Conservation (phyloP, 306 rosid species). For the Ammopiptanthus mongolicus region DNA sequence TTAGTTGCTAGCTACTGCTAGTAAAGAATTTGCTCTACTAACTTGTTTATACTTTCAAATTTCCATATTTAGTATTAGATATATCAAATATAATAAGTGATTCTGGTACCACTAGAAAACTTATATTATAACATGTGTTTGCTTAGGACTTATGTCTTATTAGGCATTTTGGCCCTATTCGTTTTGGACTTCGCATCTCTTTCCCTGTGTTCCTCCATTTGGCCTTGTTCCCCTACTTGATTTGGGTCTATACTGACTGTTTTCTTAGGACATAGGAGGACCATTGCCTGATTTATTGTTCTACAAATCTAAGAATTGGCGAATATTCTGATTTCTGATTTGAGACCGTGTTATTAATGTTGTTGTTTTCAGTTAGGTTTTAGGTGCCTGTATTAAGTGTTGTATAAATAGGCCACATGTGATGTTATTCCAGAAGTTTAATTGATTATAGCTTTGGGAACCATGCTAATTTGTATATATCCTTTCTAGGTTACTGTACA, state of each 20-base stretch:
- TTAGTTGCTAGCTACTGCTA: background rate
- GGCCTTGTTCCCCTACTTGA: background rate
- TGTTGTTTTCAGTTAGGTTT: background rate
- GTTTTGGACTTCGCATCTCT: too few species aligned
- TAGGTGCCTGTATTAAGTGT: background rate
- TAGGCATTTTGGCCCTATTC: background rate
- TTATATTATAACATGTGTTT: background rate
- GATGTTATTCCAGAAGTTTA: background rate
- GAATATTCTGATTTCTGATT: background rate
- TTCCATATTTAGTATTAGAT: background rate
- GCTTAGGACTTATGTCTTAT: background rate
- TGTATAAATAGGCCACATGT: background rate
- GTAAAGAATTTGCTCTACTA: background rate
- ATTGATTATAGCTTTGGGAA: background rate
- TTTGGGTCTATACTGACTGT: background rate
- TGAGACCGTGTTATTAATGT: background rate
- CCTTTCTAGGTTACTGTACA: background rate
- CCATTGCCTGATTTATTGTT: background rate
- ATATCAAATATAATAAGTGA: background rate
- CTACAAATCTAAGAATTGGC: background rate
- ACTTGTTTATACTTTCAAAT: background rate
- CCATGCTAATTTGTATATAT: background rate
- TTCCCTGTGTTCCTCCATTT: background rate
- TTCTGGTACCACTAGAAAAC: background rate
- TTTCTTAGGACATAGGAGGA: background rate